Evolutionary conservation across 305 asterid genomes (phyloP).

Genomic region (Solanum hybrid): DNA sequence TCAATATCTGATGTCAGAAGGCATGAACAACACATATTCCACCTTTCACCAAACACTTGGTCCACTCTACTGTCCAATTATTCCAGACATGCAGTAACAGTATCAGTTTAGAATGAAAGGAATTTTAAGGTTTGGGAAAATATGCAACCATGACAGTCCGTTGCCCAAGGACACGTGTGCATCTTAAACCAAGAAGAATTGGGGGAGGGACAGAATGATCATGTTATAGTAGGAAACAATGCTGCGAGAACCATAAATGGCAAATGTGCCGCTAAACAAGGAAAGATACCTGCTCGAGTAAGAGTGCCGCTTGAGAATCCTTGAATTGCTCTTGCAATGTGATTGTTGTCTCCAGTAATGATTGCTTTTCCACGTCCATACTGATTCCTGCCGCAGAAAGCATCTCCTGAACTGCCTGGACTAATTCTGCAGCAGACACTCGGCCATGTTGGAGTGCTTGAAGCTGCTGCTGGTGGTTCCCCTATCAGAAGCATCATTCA

Average conservation of each 20-base stretch:
- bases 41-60: slow-evolving; percentile 7
- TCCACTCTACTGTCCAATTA: neutral
- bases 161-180: neutral
- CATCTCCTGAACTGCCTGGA: slow-evolving; percentile 95
- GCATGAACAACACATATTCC: slow-evolving; percentile 65
- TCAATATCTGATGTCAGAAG: slow-evolving; percentile 80
- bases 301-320: slow-evolving; percentile 81
- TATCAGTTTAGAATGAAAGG: neutral
- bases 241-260: neutral
- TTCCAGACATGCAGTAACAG: neutral
- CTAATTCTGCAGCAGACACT: slow-evolving; percentile 84
- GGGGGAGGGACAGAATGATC: neutral
- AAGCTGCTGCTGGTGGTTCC: slow-evolving; percentile 39
- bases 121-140: neutral
- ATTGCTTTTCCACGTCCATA: slow-evolving; percentile 71
- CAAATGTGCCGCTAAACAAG: neutral
- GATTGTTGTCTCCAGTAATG: slow-evolving; percentile 56
- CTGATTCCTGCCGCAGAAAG: slow-evolving; percentile 89
- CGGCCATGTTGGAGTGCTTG: slow-evolving; percentile 73
- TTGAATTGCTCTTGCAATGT: slow-evolving; percentile 80
- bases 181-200: neutral
- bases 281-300: slow-evolving; percentile 83
- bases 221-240: neutral
- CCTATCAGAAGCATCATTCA: slow-evolving; percentile 14
- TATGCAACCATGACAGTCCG: neutral